Conservation (phyloP, 148 eudicot species). For the Persicaria tinctoria region DNA sequence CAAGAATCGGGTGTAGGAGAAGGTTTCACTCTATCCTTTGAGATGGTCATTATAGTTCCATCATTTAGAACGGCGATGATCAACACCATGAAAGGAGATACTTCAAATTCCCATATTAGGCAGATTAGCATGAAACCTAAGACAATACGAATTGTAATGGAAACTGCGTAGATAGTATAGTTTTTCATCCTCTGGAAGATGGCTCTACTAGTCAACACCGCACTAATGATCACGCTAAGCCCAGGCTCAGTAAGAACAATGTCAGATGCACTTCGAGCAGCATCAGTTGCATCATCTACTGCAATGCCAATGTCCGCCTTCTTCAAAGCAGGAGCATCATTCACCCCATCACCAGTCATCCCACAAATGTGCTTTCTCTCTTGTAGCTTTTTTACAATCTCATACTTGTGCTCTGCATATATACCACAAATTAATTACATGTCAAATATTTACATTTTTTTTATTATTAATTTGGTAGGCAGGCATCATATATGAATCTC, state of each 20-base stretch:
- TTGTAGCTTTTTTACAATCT: constrained; percentile 29
- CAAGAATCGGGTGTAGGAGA: constrained; percentile 39
- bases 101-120: constrained; percentile 40
- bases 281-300: constrained; percentile 38
- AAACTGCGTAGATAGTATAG: constrained; percentile 38
- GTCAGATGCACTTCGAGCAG: constrained; percentile 34
- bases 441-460: too few species aligned
- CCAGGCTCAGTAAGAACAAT: constrained; percentile 36
- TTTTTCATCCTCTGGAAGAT: constrained; percentile 13
- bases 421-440: background rate
- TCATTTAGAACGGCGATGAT: constrained; percentile 40
- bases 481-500: too few species aligned
- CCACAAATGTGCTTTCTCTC: constrained; percentile 31
- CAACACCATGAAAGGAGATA: constrained; percentile 19
- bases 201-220: constrained; percentile 20
- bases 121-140: constrained; percentile 36
- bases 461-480: too few species aligned
- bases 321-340: constrained; percentile 36
- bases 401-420: constrained; percentile 30
- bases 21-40: constrained; percentile 40
- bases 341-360: constrained; percentile 41
- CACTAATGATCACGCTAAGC: constrained; percentile 31
- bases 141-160: constrained; percentile 44
- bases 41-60: constrained; percentile 42
- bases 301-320: constrained; percentile 31